phyloP scores from a whole-genome alignment of 176 grass and related monocot genomes.

The Urochloa ruziziensis region DNA sequence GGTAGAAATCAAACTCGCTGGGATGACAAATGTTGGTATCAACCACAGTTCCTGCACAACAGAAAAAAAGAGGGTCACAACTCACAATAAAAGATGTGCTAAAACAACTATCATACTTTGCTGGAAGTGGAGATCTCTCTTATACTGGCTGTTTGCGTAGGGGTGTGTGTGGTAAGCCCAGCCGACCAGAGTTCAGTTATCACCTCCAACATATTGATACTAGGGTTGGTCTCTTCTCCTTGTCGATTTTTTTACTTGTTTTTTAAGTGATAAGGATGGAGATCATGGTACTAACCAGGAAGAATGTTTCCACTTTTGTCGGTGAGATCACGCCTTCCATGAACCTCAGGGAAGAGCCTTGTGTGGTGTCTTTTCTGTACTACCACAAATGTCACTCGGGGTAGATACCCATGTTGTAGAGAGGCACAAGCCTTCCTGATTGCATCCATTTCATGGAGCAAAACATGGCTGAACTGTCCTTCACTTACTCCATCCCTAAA shows the following conservation, averaged over 20 bases:
- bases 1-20: constrained; percentile 75
- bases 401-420: constrained; percentile 34
- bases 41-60: constrained; percentile 61
- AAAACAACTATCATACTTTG: background rate
- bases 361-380: constrained; percentile 95
- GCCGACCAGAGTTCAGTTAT: background rate
- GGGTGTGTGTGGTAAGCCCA: background rate
- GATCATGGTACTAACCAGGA: constrained; percentile 46
- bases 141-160: background rate
- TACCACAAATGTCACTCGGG: constrained; percentile 70
- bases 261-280: background rate
- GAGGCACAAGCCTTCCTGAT: constrained; percentile 74
- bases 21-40: constrained; percentile 74
- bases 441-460: constrained; percentile 58
- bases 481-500: constrained; percentile 84
- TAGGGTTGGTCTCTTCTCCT: background rate
- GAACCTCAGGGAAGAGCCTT: constrained; percentile 69
- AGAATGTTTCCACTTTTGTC: constrained; percentile 75
- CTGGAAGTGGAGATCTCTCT: background rate
- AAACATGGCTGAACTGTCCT: constrained; percentile 65
- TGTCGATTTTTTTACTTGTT: background rate
- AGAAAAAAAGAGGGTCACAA: background rate
- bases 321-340: constrained; percentile 24
- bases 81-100: background rate
- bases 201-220: background rate